Evolutionary conservation across 148 eudicot genomes (phyloP).

Genomic region (Heliosperma pusillum): DNA sequence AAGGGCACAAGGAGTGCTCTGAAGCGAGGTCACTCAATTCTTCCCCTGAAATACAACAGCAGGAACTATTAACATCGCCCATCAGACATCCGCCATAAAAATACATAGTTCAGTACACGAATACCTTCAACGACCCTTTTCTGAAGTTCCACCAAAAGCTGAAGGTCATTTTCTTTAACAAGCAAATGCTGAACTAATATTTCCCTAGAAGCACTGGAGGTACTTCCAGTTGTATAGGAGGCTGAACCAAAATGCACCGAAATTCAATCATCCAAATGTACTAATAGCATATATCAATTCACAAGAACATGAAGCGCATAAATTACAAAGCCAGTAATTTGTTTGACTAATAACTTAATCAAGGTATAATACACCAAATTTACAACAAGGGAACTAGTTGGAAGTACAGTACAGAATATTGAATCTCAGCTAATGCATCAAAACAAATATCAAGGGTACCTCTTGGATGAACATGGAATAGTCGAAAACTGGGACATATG

Average conservation of each 20-base stretch:
- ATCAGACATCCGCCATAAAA: slow-evolving; percentile 5
- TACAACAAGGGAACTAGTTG: too few relatives aligned
- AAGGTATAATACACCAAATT: too few relatives aligned
- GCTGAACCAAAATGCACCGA: slow-evolving; percentile 37
- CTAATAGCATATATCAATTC: neutral
- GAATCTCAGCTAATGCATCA: too few relatives aligned
- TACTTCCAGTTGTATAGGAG: slow-evolving; percentile 53
- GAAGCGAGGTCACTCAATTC: slow-evolving; percentile 87
- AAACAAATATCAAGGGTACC: too few relatives aligned
- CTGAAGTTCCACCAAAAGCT: slow-evolving; percentile 75
- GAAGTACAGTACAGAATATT: too few relatives aligned
- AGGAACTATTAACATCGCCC: neutral
- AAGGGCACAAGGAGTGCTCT: slow-evolving; percentile 81
- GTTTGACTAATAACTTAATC: too few relatives aligned
- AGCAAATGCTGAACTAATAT: slow-evolving; percentile 93
- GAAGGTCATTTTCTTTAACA: slow-evolving; percentile 75
- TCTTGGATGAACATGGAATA: too few relatives aligned
- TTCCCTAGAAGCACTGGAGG: slow-evolving; percentile 61
- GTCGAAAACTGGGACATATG: too few relatives aligned
- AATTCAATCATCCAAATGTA: slow-evolving; percentile 2
- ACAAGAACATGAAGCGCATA: neutral
- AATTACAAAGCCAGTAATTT: neutral
- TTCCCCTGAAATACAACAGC: slow-evolving; percentile 52
- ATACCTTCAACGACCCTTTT: slow-evolving; percentile 67
- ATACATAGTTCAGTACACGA: slow-evolving; percentile 10